These are phyloP conservation scores for Polytrichum commune DNA, from an alignment of 225 moss, liverwort and hornwort species.

Conservation along the genomic window DNA sequence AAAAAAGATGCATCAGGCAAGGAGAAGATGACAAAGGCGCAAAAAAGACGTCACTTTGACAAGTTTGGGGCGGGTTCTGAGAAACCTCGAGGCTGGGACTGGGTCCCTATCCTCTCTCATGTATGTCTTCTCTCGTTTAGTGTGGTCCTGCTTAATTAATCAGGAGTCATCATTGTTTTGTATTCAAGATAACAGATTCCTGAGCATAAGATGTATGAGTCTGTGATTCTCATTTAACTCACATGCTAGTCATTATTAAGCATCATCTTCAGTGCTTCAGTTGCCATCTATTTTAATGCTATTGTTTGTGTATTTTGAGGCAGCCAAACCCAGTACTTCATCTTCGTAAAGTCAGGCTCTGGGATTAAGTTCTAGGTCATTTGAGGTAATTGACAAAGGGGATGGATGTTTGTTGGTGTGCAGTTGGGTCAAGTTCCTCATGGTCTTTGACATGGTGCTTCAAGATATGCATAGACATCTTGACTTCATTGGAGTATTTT, in stretches of 20 bases:
- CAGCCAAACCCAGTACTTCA: not conserved
- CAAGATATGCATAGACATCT: too few species aligned
- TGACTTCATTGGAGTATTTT: too few species aligned
- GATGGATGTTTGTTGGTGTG: constrained; percentile 2
- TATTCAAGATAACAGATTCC: not conserved
- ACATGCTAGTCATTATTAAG: not conserved
- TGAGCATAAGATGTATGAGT: not conserved
- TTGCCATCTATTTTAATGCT: not conserved
- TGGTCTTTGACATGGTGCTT: not conserved
- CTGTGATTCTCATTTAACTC: not conserved
- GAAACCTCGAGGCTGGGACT: constrained; percentile 99
- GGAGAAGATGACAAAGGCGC: constrained; percentile 90
- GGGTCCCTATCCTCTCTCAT: constrained; percentile 91
- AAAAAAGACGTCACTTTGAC: constrained; percentile 94
- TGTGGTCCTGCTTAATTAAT: not conserved
- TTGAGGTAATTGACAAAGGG: constrained; percentile 4
- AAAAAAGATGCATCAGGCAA: constrained; percentile 73
- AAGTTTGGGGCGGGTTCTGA: constrained; percentile 86
- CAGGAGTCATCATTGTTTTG: not conserved
- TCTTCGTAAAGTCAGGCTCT: too few species aligned
- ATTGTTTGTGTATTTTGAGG: not conserved
- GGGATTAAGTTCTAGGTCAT: not conserved
- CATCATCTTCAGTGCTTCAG: not conserved
- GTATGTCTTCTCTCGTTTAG: constrained; percentile 38
- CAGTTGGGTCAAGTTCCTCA: constrained; percentile 36